These are phyloP conservation scores for Leishmania turanica DNA, from an alignment of 208 protist genomes.

Conservation along the genomic window DNA sequence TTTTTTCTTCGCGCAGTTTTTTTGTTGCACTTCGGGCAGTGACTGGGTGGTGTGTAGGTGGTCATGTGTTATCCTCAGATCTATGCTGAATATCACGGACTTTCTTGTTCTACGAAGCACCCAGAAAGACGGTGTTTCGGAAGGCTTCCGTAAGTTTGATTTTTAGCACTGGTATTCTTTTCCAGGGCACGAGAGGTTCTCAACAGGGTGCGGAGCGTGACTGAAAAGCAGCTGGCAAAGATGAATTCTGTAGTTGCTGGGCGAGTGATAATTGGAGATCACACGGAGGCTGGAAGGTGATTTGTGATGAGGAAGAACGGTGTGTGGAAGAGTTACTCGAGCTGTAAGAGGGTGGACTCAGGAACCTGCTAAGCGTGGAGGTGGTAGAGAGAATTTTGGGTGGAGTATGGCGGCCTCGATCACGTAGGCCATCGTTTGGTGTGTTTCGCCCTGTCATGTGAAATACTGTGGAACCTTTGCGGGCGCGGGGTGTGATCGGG, in stretches of 20 bases:
- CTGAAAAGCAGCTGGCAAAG: background rate
- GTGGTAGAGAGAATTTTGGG: background rate
- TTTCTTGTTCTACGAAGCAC: no score
- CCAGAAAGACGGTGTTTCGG: background rate
- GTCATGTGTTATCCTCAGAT: no score
- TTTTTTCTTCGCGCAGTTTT: no score
- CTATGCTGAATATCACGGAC: no score
- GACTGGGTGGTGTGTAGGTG: no score
- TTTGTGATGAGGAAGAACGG: no score
- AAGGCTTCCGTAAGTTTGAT: no score
- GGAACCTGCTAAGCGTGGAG: background rate
- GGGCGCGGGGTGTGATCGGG: background rate
- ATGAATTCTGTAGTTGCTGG: no score
- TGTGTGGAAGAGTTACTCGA: background rate
- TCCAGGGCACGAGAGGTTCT: background rate
- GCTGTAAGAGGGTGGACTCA: background rate
- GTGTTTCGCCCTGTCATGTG: no score
- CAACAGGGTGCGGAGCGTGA: background rate
- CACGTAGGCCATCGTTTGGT: background rate
- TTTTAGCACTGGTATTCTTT: no score
- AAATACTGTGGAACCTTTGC: background rate
- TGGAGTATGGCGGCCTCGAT: background rate
- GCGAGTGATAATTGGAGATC: background rate
- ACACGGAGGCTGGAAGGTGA: background rate
- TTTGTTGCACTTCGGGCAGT: no score